Conservation (phyloP, 73 alveolate genomes). For the Stentor roeselii region DNA sequence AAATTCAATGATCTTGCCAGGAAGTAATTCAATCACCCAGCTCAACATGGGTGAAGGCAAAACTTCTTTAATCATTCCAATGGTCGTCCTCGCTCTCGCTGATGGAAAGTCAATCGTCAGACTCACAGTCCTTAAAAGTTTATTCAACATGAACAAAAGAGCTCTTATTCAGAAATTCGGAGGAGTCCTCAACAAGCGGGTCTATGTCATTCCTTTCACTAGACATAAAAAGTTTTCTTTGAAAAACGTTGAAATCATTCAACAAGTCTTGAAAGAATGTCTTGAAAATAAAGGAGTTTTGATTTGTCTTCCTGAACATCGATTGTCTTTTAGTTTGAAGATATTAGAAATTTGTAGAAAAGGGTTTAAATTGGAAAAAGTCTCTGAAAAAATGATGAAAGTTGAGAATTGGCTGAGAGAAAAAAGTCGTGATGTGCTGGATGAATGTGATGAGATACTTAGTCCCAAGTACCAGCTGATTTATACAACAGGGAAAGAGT, state of each 20-base stretch:
- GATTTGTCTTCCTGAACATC: background rate
- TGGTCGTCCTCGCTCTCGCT: background rate
- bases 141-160: background rate
- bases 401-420: background rate
- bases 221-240: background rate
- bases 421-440: background rate
- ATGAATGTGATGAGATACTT: background rate
- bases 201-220: background rate
- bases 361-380: background rate
- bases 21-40: background rate
- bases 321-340: background rate
- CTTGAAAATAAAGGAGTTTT: background rate
- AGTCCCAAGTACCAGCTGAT: background rate
- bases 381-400: background rate
- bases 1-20: background rate
- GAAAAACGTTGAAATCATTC: background rate
- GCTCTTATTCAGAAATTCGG: background rate
- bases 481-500: background rate
- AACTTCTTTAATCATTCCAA: background rate
- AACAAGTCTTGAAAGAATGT: background rate
- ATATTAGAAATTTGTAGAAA: background rate
- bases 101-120: background rate
- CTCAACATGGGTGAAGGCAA: conserved; percentile 1
- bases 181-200: background rate
- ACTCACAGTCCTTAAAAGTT: background rate